Conservation (phyloP, 2,329 filamentous ascomycete genomes). For the Calonectria henricotiae region DNA sequence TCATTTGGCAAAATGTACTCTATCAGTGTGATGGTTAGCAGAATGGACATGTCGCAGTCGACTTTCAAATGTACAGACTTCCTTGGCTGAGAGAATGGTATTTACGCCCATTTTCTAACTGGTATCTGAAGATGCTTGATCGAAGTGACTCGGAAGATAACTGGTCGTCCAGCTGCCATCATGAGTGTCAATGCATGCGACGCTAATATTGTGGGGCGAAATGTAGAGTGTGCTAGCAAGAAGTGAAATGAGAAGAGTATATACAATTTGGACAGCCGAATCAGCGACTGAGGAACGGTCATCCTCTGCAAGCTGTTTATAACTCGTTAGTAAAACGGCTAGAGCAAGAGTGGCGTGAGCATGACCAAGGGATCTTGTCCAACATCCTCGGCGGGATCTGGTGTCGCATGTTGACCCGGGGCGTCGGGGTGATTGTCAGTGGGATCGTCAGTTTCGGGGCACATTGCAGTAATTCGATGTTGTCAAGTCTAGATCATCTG, state of each 20-base stretch:
- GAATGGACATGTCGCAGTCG: fast-evolving
- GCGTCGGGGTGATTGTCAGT: not conserved
- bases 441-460: not conserved
- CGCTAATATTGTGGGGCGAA: not conserved
- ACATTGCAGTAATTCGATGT: not conserved
- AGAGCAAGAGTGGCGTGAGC: not conserved
- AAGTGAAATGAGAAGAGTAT: not conserved
- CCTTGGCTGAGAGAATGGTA: conserved; percentile 35
- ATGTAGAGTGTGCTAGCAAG: not conserved
- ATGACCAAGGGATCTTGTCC: conserved; percentile 2
- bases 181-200: not conserved
- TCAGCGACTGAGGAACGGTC: not conserved
- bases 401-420: not conserved
- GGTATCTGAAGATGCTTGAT: conserved; percentile 41
- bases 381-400: not conserved
- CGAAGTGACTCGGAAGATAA: conserved; percentile 41
- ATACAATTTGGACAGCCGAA: conserved; percentile 6
- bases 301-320: not conserved
- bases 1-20: conserved; percentile 44
- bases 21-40: not conserved
- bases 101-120: conserved; percentile 37
- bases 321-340: not conserved
- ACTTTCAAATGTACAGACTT: conserved; percentile 26
- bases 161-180: conserved; percentile 35
- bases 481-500: not conserved